phyloP scores from a whole-genome alignment of 1,284 basidiomycete species.

The Ustilago bromivora region DNA sequence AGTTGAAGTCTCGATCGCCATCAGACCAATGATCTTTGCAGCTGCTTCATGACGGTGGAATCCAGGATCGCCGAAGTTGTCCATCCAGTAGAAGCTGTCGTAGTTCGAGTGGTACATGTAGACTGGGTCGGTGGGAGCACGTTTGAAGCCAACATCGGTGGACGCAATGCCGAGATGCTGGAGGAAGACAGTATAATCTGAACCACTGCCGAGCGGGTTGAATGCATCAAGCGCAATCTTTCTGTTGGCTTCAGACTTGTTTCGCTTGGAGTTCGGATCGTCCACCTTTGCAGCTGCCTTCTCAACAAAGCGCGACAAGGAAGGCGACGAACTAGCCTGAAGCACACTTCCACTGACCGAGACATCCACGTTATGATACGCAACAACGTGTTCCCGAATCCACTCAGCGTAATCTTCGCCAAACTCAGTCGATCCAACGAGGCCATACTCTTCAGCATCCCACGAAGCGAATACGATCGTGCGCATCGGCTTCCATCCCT shows the following conservation, averaged over 20 bases:
- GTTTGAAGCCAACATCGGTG: constrained; percentile 67
- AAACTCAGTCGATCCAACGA: constrained; percentile 88
- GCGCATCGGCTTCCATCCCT: constrained; percentile 88
- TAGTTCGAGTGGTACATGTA: constrained; percentile 78
- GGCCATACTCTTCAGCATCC: constrained; percentile 94
- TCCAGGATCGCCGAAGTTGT: constrained; percentile 80
- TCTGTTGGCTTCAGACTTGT: background rate
- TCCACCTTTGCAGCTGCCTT: constrained; percentile 76
- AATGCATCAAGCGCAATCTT: constrained; percentile 35
- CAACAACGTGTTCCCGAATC: constrained; percentile 82
- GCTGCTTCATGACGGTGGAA: constrained; percentile 80
- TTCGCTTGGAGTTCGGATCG: constrained; percentile 39
- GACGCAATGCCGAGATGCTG: constrained; percentile 71
- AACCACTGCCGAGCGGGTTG: constrained; percentile 72
- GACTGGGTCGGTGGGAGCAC: constrained; percentile 53
- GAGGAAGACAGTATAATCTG: constrained; percentile 81
- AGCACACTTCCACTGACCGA: constrained; percentile 80
- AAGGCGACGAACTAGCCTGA: constrained; percentile 76
- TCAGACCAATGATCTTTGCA: constrained; percentile 73
- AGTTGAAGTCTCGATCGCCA: constrained; percentile 76
- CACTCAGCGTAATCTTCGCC: constrained; percentile 88
- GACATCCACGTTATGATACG: constrained; percentile 85
- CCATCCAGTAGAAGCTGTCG: constrained; percentile 81
- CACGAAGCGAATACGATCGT: constrained; percentile 90
- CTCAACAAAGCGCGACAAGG: constrained; percentile 81